phyloP scores from a whole-genome alignment of 2,329 filamentous ascomycete genomes.

The Cladosporium sp. region DNA sequence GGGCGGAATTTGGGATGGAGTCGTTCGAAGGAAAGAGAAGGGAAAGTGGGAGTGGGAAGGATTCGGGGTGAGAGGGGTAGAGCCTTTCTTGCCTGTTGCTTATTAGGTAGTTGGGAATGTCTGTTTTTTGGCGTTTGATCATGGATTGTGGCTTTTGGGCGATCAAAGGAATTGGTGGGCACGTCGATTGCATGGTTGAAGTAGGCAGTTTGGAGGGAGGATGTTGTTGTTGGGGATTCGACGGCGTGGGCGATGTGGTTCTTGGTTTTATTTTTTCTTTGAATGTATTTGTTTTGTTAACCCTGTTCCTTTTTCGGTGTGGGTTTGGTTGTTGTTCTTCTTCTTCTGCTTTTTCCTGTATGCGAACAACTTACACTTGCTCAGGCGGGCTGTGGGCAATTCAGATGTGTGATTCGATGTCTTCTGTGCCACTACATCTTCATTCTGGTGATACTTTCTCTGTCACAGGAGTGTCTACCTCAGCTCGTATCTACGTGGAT shows the following conservation, averaged over 20 bases:
- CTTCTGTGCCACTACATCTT: neutral
- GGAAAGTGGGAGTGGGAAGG: neutral
- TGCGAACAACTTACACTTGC: neutral
- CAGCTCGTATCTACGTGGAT: too few relatives aligned
- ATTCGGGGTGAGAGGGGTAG: neutral
- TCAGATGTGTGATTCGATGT: neutral
- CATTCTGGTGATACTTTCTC: too few relatives aligned
- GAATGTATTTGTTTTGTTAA: neutral
- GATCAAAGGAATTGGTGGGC: neutral
- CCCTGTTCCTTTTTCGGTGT: neutral
- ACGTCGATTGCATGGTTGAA: neutral
- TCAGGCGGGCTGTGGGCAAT: neutral
- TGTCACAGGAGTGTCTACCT: too few relatives aligned
- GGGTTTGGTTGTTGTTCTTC: neutral
- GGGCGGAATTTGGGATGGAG: neutral
- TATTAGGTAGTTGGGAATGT: neutral
- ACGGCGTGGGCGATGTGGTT: neutral
- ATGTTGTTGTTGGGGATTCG: neutral
- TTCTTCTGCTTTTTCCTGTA: neutral
- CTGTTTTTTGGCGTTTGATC: neutral
- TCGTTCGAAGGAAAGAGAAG: neutral
- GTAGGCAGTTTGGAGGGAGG: neutral
- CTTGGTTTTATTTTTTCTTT: neutral
- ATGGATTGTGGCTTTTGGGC: neutral
- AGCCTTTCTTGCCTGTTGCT: neutral